Base-by-base conservation (phyloP, 345 rosid species). In the Corymbia maculata region DNA sequence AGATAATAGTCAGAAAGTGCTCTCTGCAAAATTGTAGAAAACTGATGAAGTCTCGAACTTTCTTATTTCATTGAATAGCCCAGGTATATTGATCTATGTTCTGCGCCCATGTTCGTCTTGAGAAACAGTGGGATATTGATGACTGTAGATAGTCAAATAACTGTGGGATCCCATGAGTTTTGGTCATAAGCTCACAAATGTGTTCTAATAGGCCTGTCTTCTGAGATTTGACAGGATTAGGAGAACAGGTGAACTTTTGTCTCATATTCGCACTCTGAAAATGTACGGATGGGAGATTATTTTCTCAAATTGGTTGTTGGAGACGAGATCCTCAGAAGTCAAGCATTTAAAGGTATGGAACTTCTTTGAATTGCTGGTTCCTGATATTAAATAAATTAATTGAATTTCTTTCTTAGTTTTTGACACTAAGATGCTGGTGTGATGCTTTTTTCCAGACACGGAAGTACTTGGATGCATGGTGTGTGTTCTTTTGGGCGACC, bases 401-500 rank as follows among this genome's bases (percentile, higher is more conserved):
- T 22, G 55, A 64, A 61, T 49, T 68, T 13, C 30, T 52, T 9
- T 85, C 68, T 44, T 70, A 15, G 47, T 87, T 61, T 70, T 75
- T 75, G 82, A 75, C 82, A 19, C 15, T 75, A 26, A 36, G 42
- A 42, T 75, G 84, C 84, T 70, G 52, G 51, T 91, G 24, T 80
- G 52, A 52, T 61, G 84, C 45, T 79, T 88, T 86, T 90, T 90
- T 32, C 86, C 91, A 97, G 97, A 95, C 99, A 28, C 91, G 99
- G 87, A 97, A 97, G 92, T 96, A 95, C 90, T 92, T 97, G 94
- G 99, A 97, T 93, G 99, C 99, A 14, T 97, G 98, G 99, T 95
- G 99, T 91, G 98, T 97, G 57, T 97, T 97, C 95, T 97, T 97
- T 90, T 97, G 98, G 99, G 99, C 98, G 47, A 95, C 99, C 89